A percentile compares a stretch with the other conserved stretches of the same genome.
Conservation (phyloP, 805 yeast genomes). For the Metschnikowia hibisci region DNA sequence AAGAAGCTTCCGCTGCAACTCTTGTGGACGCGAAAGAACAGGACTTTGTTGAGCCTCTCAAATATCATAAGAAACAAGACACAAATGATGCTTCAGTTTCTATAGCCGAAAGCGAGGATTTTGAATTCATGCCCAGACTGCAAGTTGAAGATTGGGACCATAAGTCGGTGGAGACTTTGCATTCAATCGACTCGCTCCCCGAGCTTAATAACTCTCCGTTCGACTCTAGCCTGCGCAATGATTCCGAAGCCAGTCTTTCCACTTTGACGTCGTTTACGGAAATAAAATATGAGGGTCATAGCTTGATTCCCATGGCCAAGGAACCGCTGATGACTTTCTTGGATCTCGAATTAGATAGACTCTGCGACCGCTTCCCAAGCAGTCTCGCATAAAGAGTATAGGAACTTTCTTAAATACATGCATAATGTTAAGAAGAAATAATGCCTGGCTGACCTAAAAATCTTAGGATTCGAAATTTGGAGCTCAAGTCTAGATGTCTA, state of each 20-base stretch:
- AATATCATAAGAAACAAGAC: neutral
- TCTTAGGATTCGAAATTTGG: no score
- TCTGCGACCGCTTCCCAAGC: conserved; percentile 12
- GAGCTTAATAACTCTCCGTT: conserved; percentile 10
- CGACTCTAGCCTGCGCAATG: conserved; percentile 18
- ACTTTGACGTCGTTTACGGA: conserved; percentile 27
- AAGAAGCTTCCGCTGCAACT: conserved; percentile 10
- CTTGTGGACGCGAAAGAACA: conserved; percentile 9
- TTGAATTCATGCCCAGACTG: conserved; percentile 1
- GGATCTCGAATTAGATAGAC: conserved; percentile 13
- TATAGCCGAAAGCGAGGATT: conserved; percentile 2
- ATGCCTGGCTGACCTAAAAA: no score
- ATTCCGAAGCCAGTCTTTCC: conserved; percentile 27
- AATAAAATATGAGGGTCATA: conserved; percentile 7
- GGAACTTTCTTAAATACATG: no score
- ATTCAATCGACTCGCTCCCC: conserved; percentile 14
- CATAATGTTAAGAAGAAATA: no score
- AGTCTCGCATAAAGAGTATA: neutral
- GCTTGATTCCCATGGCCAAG: conserved; percentile 5
- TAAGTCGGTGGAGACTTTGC: conserved; percentile 11
- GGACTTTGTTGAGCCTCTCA: neutral
- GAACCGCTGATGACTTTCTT: conserved; percentile 12
- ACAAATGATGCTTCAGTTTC: neutral
- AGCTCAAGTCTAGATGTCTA: neutral
- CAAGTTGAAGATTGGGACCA: neutral